Conservation (phyloP, 2,329 filamentous ascomycete species). For the Botrytis fragariae region DNA sequence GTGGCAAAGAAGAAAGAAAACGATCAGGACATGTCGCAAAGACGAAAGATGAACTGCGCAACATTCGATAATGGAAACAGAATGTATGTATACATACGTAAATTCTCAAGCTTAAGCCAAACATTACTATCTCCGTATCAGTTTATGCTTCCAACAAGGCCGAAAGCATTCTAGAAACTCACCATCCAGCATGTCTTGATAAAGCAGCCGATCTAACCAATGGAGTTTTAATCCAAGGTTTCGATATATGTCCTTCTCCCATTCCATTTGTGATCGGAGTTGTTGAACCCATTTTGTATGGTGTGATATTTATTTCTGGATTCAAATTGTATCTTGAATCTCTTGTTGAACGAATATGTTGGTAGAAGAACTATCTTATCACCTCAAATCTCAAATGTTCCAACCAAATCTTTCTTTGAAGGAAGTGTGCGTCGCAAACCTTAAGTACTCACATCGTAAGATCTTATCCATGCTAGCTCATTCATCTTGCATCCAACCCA, state of each 20-base stretch:
- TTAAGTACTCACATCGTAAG: neutral
- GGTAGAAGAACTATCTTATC: neutral
- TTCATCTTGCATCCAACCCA: neutral
- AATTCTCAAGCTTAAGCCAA: conserved; percentile 76
- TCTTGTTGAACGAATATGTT: neutral
- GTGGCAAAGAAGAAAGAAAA: conserved; percentile 24
- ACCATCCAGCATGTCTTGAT: conserved; percentile 35
- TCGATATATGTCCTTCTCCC: conserved; percentile 2
- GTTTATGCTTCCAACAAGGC: neutral
- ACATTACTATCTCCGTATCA: conserved; percentile 47
- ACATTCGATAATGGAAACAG: neutral
- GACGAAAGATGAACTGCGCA: neutral
- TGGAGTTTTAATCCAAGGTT: conserved; percentile 33
- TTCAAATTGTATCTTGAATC: neutral
- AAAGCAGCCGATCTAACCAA: conserved; percentile 31
- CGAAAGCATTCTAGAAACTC: neutral
- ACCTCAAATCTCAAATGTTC: neutral
- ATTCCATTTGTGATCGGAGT: neutral
- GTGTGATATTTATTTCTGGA: neutral
- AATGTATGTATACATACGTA: conserved; percentile 8
- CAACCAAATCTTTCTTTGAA: neutral
- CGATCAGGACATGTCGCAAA: conserved; percentile 48
- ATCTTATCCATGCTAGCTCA: neutral
- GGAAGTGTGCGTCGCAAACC: neutral
- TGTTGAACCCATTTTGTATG: conserved; percentile 12